phyloP scores from a whole-genome alignment of 2,329 filamentous ascomycete genomes.

The Coniochaeta sp. region DNA sequence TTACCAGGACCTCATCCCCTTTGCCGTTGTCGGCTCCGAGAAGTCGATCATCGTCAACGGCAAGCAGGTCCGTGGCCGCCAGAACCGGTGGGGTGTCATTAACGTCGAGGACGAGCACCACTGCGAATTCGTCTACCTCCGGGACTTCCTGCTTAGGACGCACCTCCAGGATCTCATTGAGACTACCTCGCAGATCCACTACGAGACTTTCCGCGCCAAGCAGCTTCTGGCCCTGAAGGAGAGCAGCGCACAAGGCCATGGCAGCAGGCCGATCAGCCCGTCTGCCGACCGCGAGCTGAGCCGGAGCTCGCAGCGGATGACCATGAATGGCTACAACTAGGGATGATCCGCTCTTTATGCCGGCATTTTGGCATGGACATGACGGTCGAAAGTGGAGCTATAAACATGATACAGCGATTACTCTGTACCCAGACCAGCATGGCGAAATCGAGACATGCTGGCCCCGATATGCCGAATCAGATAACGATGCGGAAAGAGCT shows the following conservation, averaged over 20 bases:
- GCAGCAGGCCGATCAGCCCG: conserved; percentile 90
- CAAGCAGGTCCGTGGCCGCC: conserved; percentile 93
- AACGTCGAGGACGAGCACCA: conserved; percentile 99
- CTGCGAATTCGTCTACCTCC: conserved; percentile 98
- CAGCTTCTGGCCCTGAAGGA: conserved; percentile 97
- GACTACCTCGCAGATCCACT: conserved; percentile 99
- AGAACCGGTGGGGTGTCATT: conserved; percentile 99
- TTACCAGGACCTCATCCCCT: conserved; percentile 78
- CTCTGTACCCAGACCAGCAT: neutral
- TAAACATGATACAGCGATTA: neutral
- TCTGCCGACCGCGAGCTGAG: conserved; percentile 92
- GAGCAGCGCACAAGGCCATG: conserved; percentile 77
- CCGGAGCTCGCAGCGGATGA: conserved; percentile 93
- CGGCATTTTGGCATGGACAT: neutral
- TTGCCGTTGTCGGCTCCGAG: conserved; percentile 96
- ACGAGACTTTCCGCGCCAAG: conserved; percentile 99
- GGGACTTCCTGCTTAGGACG: conserved; percentile 97
- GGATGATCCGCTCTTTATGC: neutral
- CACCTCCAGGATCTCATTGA: conserved; percentile 98
- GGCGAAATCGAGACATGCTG: neutral
- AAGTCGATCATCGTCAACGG: conserved; percentile 96
- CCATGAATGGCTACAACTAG: conserved; percentile 93
- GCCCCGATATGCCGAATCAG: neutral
- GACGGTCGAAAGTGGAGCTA: neutral
- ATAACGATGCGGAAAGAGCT: conserved; percentile 6